Evolutionary conservation across 495 filamentous ascomycete genomes (phyloP).

Genomic region (Podospora anserina): DNA sequence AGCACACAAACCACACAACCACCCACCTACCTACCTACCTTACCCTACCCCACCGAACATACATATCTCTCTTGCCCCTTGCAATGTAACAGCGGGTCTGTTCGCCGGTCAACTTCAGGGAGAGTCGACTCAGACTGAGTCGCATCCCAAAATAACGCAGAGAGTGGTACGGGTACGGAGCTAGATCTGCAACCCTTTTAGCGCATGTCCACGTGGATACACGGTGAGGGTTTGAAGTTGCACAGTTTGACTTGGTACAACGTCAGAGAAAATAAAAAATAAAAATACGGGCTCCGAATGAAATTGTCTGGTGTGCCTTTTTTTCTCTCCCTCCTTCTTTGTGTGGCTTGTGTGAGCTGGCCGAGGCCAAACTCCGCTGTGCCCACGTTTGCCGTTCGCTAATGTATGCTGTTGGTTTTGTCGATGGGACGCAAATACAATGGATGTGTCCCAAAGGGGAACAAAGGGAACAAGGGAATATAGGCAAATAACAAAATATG

Average conservation of each 20-base stretch:
- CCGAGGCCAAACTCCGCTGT: not conserved
- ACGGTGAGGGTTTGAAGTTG: not conserved
- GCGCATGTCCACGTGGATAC: conserved; percentile 4
- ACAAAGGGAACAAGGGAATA: not conserved
- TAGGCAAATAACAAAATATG: not conserved
- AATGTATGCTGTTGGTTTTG: not conserved
- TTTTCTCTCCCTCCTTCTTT: not conserved
- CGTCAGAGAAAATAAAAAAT: not conserved
- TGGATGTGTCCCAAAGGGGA: no score
- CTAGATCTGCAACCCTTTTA: conserved; percentile 6
- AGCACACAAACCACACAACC: not conserved
- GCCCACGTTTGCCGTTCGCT: not conserved
- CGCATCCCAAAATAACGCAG: conserved; percentile 5
- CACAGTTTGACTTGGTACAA: not conserved
- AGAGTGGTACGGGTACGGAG: conserved; percentile 3
- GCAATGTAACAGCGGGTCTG: not conserved
- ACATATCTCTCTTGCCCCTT: not conserved
- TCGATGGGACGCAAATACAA: not conserved
- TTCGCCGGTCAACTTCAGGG: not conserved
- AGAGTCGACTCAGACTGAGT: not conserved
- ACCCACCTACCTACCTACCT: not conserved
- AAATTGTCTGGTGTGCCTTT: not conserved
- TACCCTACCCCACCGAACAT: not conserved
- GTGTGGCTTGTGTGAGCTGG: not conserved
- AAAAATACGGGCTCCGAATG: conserved; percentile 3